A percentile compares a stretch with the other conserved stretches of the same genome.
Conservation (phyloP, 495 filamentous ascomycete genomes). For the Penicillium ochrochloron region DNA sequence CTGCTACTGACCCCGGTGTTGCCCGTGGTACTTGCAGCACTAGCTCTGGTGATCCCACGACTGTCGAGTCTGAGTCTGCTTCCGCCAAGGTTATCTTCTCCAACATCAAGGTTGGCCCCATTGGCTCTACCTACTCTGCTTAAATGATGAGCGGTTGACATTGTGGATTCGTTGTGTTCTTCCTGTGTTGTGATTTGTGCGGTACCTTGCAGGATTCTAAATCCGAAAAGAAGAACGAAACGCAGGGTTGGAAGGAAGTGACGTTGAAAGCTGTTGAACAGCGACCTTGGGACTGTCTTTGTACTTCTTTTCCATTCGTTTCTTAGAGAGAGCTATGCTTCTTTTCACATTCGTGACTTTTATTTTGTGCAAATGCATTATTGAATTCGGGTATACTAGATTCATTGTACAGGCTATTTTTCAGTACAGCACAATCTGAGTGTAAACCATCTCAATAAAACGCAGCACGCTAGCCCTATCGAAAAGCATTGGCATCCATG, state of each 20-base stretch:
- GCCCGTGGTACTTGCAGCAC: constrained; percentile 71
- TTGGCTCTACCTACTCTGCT: constrained; percentile 63
- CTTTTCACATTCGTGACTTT: constrained; percentile 2
- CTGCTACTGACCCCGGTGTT: constrained; percentile 62
- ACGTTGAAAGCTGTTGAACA: constrained; percentile 12
- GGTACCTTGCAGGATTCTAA: neutral
- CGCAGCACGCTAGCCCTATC: too few species aligned
- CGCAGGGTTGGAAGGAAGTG: neutral
- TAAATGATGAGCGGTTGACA: constrained; percentile 2
- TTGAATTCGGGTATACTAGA: neutral
- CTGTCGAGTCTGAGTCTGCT: constrained; percentile 59
- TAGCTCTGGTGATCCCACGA: constrained; percentile 61
- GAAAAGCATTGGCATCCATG: too few species aligned
- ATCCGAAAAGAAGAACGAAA: neutral
- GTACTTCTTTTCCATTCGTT: constrained; percentile 8
- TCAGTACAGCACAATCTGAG: too few species aligned
- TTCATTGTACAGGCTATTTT: too few species aligned
- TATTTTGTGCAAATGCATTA: neutral
- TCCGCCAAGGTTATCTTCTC: constrained; percentile 66
- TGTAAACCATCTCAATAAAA: too few species aligned
- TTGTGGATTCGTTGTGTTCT: neutral
- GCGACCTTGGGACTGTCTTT: neutral
- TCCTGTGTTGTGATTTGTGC: neutral
- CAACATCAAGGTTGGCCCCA: constrained; percentile 71
- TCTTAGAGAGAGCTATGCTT: constrained; percentile 7